Evolutionary conservation across 1,284 basidiomycete genomes (phyloP).

Genomic region (Puccinia horiana): DNA sequence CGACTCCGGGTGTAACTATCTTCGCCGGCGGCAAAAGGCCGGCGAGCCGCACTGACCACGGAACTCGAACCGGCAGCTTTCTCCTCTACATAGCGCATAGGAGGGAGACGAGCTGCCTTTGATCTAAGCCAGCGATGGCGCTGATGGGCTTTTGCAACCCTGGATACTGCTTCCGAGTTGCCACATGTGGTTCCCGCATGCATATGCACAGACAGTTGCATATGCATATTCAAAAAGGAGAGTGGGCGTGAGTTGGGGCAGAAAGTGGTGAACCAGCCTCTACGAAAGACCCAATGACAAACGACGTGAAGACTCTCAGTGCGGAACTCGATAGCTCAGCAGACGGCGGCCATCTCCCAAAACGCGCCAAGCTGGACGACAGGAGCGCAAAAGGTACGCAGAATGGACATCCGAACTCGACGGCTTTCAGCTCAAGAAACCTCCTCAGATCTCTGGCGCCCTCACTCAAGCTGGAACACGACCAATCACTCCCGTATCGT

Average conservation of each 20-base stretch:
- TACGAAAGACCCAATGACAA: neutral
- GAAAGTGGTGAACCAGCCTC: neutral
- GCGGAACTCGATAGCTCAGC: neutral
- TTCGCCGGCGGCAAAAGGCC: too few species aligned
- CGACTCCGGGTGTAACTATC: too few species aligned
- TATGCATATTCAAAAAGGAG: neutral
- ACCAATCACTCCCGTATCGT: conserved; percentile 28
- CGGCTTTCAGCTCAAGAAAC: conserved; percentile 30
- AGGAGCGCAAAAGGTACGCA: neutral
- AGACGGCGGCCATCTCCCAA: conserved; percentile 8
- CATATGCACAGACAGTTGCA: neutral
- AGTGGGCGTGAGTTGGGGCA: too few species aligned
- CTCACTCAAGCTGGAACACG: conserved; percentile 36
- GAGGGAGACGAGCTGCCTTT: conserved; percentile 48
- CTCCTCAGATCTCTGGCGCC: conserved; percentile 30
- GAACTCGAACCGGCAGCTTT: conserved; percentile 47
- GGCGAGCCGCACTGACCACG: conserved; percentile 30
- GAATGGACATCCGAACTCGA: neutral
- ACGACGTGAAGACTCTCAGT: neutral
- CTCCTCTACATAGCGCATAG: conserved; percentile 34
- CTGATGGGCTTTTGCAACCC: neutral
- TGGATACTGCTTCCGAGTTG: too few species aligned
- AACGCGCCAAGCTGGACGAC: conserved; percentile 9
- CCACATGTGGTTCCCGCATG: neutral
- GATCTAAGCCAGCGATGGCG: conserved; percentile 34